phyloP scores from a whole-genome alignment of 257 asterid species.

The Petunia secreta region DNA sequence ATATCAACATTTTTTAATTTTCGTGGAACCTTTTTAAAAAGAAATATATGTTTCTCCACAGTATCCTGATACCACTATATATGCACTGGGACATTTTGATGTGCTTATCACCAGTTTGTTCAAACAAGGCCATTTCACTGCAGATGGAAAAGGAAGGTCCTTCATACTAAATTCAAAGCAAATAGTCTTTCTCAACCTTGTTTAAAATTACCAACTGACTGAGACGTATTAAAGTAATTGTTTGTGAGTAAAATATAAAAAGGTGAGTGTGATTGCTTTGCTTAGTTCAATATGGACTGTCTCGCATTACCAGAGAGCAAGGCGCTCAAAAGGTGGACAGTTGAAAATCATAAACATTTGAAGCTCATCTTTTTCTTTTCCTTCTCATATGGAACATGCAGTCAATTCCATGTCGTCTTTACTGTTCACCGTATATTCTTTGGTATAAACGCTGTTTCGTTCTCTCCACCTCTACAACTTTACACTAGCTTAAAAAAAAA shows the following conservation, averaged over 20 bases:
- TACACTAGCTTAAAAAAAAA: not conserved
- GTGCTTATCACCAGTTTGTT: not conserved
- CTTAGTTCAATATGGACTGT: not conserved
- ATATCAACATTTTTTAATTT: not conserved
- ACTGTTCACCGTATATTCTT: not conserved
- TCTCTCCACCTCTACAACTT: not conserved
- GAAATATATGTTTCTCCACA: not conserved
- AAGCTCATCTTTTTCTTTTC: not conserved
- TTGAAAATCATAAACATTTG: not conserved
- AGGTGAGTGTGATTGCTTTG: not conserved
- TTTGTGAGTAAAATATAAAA: not conserved
- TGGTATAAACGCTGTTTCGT: not conserved
- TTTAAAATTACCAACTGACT: not conserved
- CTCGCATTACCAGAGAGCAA: not conserved
- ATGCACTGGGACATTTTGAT: not conserved
- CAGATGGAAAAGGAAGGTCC: slow-evolving; percentile 20
- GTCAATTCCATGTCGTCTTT: not conserved
- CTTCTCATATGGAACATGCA: not conserved
- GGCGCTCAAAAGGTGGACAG: not conserved
- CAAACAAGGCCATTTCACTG: not conserved
- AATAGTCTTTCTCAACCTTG: not conserved
- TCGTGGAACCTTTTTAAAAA: slow-evolving; percentile 7
- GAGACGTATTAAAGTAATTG: not conserved
- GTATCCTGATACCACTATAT: not conserved
- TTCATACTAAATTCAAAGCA: slow-evolving; percentile 1